Evolutionary conservation across 2,329 filamentous ascomycete species (phyloP).

Genomic region (Trichoderma sp.): DNA sequence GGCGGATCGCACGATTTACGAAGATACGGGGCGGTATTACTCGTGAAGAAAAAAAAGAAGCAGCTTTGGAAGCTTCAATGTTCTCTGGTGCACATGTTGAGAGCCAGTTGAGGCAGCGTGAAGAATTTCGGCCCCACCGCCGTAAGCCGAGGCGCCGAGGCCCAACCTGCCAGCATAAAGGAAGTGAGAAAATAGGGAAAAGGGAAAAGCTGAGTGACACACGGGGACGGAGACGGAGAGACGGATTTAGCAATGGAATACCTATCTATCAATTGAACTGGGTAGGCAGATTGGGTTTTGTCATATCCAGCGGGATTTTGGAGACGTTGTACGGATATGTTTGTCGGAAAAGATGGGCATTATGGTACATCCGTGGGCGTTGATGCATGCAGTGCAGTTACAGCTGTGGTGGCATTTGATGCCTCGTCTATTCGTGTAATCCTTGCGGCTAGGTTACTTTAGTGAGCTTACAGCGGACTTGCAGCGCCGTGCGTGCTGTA

Average conservation of each 20-base stretch:
- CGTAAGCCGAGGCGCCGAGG: slow-evolving; percentile 20
- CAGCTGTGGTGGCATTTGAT: not conserved
- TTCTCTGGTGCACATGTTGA: not conserved
- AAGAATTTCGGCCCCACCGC: slow-evolving; percentile 6
- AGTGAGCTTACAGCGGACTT: not conserved
- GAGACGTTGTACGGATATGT: not conserved
- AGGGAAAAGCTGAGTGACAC: not conserved
- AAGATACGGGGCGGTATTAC: not conserved
- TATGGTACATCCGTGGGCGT: not conserved
- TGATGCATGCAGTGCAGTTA: not conserved
- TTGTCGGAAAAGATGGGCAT: not conserved
- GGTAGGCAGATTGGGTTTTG: not conserved
- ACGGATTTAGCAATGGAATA: not conserved
- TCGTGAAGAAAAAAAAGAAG: not conserved
- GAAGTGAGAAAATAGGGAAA: not conserved
- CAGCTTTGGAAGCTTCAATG: not conserved
- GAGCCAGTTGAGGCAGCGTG: not conserved
- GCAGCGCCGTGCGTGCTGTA: not conserved
- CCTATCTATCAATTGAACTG: not conserved
- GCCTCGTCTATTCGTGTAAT: not conserved
- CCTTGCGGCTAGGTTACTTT: not conserved
- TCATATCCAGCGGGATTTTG: not conserved
- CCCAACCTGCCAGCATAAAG: not conserved
- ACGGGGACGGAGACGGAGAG: slow-evolving; percentile 13
- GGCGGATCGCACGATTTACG: not conserved